Base-by-base conservation (phyloP, 2,329 filamentous ascomycete genomes). In the Epichloe bromicola region DNA sequence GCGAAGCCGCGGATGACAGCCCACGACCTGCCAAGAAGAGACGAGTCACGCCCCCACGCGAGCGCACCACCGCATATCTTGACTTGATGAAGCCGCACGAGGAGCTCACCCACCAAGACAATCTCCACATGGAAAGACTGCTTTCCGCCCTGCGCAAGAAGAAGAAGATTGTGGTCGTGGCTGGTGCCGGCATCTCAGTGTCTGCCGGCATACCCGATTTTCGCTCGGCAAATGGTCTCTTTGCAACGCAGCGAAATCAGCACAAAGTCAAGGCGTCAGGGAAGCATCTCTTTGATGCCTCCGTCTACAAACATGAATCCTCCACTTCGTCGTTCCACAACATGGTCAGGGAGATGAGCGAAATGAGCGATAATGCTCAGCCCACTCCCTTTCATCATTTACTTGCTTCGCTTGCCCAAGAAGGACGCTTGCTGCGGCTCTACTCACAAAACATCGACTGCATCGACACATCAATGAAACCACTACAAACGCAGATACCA, bases 361-460 rank as follows among this genome's bases (percentile, higher is more conserved):
- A 84, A 52, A 78, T 90, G 70, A 88, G 88, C 20, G 81, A 83
- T 58, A 76, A 76, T 48, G 90, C 91, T 50, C 70, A 83, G 56
- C 89, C 93, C 12, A 96, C 93, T 1, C 75, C 81, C 2, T 98
- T 98, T 63, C 93, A 98, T 71, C 87, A 96, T 64, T 78, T 98
- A 67, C 77, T 98, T 42, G 93, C 93, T 46, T 91, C 89, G 3
- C 75, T 98, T 20, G 88, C 91, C 4, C 79, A 86, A 52, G 89
- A 97, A 67, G 87, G 85, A 42, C 86, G 93, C 19, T 71, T 98
- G 23, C 74, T 96, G 63, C 86, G 93, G 42, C 76, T 98, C 6
- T 98, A 98, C 67, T 91, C 88, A 3, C 93, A 98, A 64, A 98
- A 98, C 59, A 91, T 98, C 36, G 93, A 98, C 69, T 88, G 90